These are phyloP conservation scores for Chalciporus piperatus DNA, from an alignment of 768 basidiomycete species.

Conservation along the genomic window DNA sequence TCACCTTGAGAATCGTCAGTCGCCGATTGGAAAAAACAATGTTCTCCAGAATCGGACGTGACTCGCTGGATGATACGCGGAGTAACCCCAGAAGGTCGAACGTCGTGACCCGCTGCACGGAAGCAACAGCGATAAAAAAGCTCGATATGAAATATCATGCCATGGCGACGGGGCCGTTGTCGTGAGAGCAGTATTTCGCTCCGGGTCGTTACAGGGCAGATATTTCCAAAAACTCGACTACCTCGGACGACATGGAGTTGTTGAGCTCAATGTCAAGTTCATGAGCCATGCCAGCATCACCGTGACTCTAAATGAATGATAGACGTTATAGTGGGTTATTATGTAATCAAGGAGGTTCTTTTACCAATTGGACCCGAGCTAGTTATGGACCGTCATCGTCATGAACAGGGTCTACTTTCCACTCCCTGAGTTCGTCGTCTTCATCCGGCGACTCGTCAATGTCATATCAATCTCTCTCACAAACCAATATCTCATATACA, in stretches of 20 bases:
- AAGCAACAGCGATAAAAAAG: not conserved
- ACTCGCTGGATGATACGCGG: not conserved
- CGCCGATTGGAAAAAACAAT: not conserved
- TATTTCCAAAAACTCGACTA: no score
- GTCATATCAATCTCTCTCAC: conserved; percentile 72
- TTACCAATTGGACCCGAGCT: not conserved
- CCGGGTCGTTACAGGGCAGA: no score
- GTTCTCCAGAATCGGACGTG: no score
- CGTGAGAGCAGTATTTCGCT: no score
- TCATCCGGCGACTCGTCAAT: conserved; percentile 66
- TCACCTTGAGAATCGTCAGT: conserved; percentile 6
- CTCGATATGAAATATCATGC: not conserved
- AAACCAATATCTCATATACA: conserved; percentile 52
- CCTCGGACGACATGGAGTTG: no score
- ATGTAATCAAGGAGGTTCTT: not conserved
- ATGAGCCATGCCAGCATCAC: no score
- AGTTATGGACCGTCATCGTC: not conserved
- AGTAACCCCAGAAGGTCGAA: not conserved
- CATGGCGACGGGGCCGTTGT: no score
- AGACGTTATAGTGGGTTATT: not conserved
- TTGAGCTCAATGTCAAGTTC: no score
- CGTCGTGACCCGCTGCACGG: not conserved
- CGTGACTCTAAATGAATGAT: no score
- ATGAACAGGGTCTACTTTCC: conserved; percentile 53
- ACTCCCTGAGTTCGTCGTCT: conserved; percentile 52